Evolutionary conservation across 75 land plant genomes (phyloP), one percentile per base, ranked within the genome.

Genomic region (Azolla pinnata): DNA sequence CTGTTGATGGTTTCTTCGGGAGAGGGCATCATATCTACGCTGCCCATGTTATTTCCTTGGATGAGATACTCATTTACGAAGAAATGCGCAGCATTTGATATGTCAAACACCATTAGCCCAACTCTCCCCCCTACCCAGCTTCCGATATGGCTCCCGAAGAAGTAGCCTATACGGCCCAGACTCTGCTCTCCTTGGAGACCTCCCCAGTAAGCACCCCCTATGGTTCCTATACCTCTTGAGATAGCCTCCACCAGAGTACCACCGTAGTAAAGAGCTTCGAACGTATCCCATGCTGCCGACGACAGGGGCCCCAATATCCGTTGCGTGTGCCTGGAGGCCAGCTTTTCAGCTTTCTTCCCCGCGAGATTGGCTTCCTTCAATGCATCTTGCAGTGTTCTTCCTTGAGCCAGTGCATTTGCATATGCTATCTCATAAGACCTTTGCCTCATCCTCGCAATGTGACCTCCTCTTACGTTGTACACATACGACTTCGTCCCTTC

Each of bases 231-330:
- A 52, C 79, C 70, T 23, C 70, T 49, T 53, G 73, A 61, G 23
- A 51, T 42, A 9, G 57, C 79, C 45, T 76, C 79, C 20, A 44
- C 4, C 25, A 65, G 5, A 0, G 55, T 65, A 9, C 79, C 79
- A 0, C 77, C 79, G 31, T 76, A 61, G 65, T 76, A 76, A 48
- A 76, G 24, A 34, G 77, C 79, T 54, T 76, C 79, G 30, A 72
- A 66, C 19, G 54, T 44, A 61, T 76, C 79, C 79, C 77, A 75
- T 33, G 50, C 77, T 31, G 70, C 76, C 7, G 78, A 63, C 33
- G 75, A 25, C 16, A 75, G 12, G 8, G 78, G 78, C 31, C 76
- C 76, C 18, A 33, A 55, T 5, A 66, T 75, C 12, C 78, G 34
- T 16, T 40, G 57, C 2, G 65, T 61, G 28, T 75, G 29, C 5